Percentiles rank a stretch among this genome's conserved stretches.
Conservation (phyloP, 176 grass and related monocot genomes). For the Triticum aestivum region DNA sequence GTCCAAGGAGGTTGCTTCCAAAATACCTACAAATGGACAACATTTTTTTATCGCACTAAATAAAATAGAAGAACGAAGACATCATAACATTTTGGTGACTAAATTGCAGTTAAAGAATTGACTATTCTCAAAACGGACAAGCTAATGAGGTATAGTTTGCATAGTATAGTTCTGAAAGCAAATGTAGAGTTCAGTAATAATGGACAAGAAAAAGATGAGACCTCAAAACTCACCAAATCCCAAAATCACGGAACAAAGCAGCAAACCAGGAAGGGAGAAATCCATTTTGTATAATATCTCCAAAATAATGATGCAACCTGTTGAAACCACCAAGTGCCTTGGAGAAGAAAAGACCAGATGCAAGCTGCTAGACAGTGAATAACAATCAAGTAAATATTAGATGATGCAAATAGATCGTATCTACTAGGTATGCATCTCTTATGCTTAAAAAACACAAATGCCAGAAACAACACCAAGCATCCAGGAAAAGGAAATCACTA, state of each 20-base stretch:
- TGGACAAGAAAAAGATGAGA: constrained; percentile 26
- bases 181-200: constrained; percentile 11
- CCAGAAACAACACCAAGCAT: constrained; percentile 13
- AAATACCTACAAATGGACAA: constrained; percentile 65
- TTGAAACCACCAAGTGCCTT: constrained; percentile 83
- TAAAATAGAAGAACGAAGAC: constrained; percentile 9
- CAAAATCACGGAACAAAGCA: constrained; percentile 70
- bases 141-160: constrained; percentile 5
- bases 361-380: constrained; percentile 58
- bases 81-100: neutral
- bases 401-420: constrained; percentile 8
- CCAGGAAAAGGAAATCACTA: neutral
- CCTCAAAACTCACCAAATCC: constrained; percentile 72
- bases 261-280: constrained; percentile 87
- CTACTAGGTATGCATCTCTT: constrained; percentile 1
- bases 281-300: constrained; percentile 86
- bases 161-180: constrained; percentile 6
- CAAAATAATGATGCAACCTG: constrained; percentile 77
- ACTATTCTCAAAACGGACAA: constrained; percentile 28
- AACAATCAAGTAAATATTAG: neutral
- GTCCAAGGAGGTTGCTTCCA: constrained; percentile 85
- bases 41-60: constrained; percentile 9
- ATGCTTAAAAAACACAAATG: neutral
- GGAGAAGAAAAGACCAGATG: constrained; percentile 97
- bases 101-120: neutral